Evolutionary conservation across 2,329 filamentous ascomycete genomes (phyloP).

Genomic region (Aspergillus tamarii): DNA sequence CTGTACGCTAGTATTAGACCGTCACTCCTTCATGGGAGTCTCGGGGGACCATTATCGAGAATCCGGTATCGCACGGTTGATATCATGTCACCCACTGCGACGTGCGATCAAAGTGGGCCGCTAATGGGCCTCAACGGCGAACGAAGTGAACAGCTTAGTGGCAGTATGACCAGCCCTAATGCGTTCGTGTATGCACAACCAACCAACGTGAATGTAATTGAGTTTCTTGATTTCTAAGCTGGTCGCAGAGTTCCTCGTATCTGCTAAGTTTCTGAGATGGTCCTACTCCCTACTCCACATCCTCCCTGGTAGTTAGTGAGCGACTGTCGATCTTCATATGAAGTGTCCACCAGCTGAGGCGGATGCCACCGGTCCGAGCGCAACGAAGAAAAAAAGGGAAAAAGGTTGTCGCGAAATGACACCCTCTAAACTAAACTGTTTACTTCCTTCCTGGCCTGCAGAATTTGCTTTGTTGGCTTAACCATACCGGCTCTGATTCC

Average conservation of each 20-base stretch:
- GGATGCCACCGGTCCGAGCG: background rate
- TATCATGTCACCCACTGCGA: background rate
- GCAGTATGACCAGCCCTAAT: background rate
- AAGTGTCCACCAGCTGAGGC: background rate
- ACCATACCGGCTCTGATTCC: background rate
- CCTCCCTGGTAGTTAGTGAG: background rate
- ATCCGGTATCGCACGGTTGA: background rate
- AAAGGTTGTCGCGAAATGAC: background rate
- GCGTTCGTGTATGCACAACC: background rate
- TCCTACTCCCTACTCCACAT: background rate
- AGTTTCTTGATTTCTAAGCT: background rate
- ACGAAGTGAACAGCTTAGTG: background rate
- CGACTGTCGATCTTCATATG: conserved; percentile 1
- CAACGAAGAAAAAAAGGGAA: no score
- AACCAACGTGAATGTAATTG: background rate
- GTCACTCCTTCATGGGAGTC: background rate
- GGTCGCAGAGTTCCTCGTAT: background rate
- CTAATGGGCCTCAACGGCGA: background rate
- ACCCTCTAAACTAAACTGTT: background rate
- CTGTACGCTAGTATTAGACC: background rate
- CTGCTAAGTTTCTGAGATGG: background rate
- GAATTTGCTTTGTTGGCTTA: background rate
- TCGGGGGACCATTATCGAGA: background rate
- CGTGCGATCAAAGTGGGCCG: background rate
- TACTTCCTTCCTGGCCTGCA: background rate